Conservation (phyloP, 768 basidiomycete genomes). For the Neoboletus subvelutipes region DNA sequence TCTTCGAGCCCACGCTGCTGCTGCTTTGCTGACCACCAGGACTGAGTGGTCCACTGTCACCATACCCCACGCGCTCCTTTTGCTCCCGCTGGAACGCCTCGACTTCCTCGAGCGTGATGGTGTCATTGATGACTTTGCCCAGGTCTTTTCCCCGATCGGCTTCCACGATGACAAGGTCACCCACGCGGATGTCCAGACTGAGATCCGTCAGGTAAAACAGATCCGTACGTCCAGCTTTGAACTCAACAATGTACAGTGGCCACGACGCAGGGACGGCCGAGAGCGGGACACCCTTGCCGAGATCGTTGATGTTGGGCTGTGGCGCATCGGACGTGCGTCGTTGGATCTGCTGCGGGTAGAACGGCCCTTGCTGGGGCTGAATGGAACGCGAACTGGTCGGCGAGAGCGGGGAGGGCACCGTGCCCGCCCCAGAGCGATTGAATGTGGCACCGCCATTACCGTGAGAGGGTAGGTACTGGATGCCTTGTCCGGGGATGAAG, state of each 20-base stretch:
- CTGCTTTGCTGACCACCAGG: constrained; percentile 42
- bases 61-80: constrained; percentile 51
- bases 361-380: constrained; percentile 30
- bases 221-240: constrained; percentile 96
- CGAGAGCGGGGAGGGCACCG: constrained; percentile 56
- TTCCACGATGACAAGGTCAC: constrained; percentile 95
- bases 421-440: constrained; percentile 37
- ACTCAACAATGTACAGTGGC: constrained; percentile 95
- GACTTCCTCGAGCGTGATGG: constrained; percentile 85
- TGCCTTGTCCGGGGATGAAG: constrained; percentile 64
- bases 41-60: constrained; percentile 46
- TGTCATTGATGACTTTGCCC: constrained; percentile 89
- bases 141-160: constrained; percentile 93
- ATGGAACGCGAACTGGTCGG: constrained; percentile 38
- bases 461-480: constrained; percentile 52
- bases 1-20: constrained; percentile 48
- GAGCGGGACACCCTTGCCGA: constrained; percentile 89
- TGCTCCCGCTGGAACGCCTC: constrained; percentile 87
- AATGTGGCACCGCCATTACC: constrained; percentile 34
- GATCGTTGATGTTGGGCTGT: constrained; percentile 44
- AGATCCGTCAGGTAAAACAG: constrained; percentile 86
- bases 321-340: constrained; percentile 43
- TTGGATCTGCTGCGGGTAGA: constrained; percentile 33
- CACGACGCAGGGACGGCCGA: constrained; percentile 78
- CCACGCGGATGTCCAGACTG: constrained; percentile 64